These are phyloP conservation scores for Penicillium coffeae DNA, from an alignment of 495 filamentous ascomycete genomes.

Conservation along the genomic window DNA sequence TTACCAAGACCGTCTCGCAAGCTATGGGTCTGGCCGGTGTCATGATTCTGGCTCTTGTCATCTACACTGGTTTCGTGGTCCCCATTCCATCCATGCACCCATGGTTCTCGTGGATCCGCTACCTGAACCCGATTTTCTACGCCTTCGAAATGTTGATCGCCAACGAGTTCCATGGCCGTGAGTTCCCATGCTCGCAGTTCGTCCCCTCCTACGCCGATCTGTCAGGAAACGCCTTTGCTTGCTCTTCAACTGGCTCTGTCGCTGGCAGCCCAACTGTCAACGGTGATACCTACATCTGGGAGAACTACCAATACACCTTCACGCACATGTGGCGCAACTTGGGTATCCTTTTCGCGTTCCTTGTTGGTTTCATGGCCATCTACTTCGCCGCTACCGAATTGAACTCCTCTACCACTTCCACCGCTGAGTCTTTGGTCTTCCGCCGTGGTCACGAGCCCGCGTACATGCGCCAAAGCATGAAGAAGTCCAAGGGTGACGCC, in stretches of 20 bases:
- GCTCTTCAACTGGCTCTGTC: conserved; percentile 54
- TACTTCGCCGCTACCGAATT: conserved; percentile 10
- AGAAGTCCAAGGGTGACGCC: background rate
- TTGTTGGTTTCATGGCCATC: conserved; percentile 2
- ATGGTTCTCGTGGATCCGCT: conserved; percentile 88
- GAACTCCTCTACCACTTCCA: background rate
- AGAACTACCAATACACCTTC: conserved; percentile 4
- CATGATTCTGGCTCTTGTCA: conserved; percentile 75
- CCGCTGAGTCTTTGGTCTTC: conserved; percentile 6
- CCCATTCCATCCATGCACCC: conserved; percentile 66
- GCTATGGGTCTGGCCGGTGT: conserved; percentile 80
- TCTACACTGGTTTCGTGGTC: conserved; percentile 89
- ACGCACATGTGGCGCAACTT: conserved; percentile 13
- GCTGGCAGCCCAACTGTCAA: conserved; percentile 3
- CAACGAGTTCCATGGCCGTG: conserved; percentile 74
- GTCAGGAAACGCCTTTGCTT: conserved; percentile 51
- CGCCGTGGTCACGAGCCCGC: conserved; percentile 17
- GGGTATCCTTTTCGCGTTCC: conserved; percentile 10
- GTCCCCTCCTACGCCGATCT: conserved; percentile 51
- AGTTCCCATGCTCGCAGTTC: conserved; percentile 60
- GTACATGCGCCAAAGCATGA: conserved; percentile 2
- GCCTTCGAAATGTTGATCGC: conserved; percentile 88
- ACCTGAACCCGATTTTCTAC: conserved; percentile 80
- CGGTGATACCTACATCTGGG: conserved; percentile 12
- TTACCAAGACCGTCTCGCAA: conserved; percentile 35